A percentile compares a stretch with the other conserved stretches of the same genome.
These are phyloP conservation scores for Neurospora cerealis DNA, from an alignment of 495 filamentous ascomycete species.

Conservation along the genomic window DNA sequence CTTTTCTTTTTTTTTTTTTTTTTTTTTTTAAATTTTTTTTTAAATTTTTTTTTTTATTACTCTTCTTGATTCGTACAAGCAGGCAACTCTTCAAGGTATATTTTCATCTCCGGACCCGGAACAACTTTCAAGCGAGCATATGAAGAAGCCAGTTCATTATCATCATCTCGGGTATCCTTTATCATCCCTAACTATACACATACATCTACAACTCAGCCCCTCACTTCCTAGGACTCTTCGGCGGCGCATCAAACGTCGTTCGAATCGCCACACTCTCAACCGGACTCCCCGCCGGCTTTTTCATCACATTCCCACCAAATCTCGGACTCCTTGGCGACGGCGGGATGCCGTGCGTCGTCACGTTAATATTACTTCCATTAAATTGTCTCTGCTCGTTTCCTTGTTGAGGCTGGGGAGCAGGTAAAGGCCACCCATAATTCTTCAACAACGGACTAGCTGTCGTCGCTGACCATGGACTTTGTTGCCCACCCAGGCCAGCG, in stretches of 20 bases:
- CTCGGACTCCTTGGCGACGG: constrained; percentile 5
- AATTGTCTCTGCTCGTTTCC: background rate
- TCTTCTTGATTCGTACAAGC: constrained; percentile 3
- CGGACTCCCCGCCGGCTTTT: background rate
- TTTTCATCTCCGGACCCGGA: background rate
- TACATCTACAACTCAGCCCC: background rate
- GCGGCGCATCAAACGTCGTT: background rate
- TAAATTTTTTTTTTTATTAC: constrained; percentile 10
- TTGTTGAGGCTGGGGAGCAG: constrained; percentile 6
- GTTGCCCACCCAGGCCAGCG: background rate
- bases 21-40: constrained; percentile 9
- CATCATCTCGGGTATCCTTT: background rate
- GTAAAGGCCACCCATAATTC: constrained; percentile 16
- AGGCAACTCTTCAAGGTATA: background rate
- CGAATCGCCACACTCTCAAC: background rate
- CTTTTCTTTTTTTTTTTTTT: constrained; percentile 3
- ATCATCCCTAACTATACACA: background rate
- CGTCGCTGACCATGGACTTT: constrained; percentile 23
- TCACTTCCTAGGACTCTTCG: background rate
- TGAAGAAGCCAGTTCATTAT: background rate
- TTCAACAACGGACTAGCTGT: constrained; percentile 25
- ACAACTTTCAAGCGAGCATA: background rate
- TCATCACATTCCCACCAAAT: constrained; percentile 3
- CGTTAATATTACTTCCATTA: constrained; percentile 4
- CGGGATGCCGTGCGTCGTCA: constrained; percentile 1